Conservation (phyloP, 129 eudicot genomes). For the Deinandra increscens region DNA sequence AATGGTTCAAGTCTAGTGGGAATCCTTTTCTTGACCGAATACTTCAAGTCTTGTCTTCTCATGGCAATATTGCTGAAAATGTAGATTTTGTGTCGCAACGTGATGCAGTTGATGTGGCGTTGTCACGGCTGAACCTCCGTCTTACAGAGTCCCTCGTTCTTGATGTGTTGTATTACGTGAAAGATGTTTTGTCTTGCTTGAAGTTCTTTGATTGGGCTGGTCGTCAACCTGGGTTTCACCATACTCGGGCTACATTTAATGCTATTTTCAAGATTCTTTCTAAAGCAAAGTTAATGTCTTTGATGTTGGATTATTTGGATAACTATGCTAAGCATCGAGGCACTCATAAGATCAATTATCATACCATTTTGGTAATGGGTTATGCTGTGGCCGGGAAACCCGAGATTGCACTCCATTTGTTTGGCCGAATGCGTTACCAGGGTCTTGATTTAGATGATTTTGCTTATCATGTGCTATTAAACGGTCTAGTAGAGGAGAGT, state of each 20-base stretch:
- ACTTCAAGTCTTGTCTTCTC: constrained; percentile 40
- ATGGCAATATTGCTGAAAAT: constrained; percentile 20
- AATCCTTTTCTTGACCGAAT: constrained; percentile 50
- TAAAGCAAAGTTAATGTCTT: constrained; percentile 43
- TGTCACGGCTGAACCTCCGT: constrained; percentile 40
- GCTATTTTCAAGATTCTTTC: constrained; percentile 63
- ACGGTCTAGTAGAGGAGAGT: constrained; percentile 64
- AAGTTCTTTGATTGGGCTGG: constrained; percentile 97
- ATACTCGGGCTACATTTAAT: constrained; percentile 60
- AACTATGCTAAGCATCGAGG: constrained; percentile 24
- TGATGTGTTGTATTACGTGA: constrained; percentile 51
- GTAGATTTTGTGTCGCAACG: constrained; percentile 16
- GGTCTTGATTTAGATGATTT: constrained; percentile 64
- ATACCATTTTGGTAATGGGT: constrained; percentile 66
- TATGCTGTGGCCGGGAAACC: constrained; percentile 80
- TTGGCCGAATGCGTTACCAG: constrained; percentile 69
- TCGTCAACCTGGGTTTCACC: constrained; percentile 66
- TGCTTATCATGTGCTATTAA: constrained; percentile 71
- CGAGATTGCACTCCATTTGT: constrained; percentile 62
- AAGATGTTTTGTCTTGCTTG: constrained; percentile 62
- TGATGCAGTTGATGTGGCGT: constrained; percentile 34
- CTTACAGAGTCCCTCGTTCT: constrained; percentile 60
- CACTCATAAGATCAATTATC: constrained; percentile 35
- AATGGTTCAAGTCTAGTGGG: constrained; percentile 57
- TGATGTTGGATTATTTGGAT: constrained; percentile 61